These are phyloP conservation scores for Aspergillus thermomutatus DNA, from an alignment of 2,329 filamentous ascomycete species.

Conservation along the genomic window DNA sequence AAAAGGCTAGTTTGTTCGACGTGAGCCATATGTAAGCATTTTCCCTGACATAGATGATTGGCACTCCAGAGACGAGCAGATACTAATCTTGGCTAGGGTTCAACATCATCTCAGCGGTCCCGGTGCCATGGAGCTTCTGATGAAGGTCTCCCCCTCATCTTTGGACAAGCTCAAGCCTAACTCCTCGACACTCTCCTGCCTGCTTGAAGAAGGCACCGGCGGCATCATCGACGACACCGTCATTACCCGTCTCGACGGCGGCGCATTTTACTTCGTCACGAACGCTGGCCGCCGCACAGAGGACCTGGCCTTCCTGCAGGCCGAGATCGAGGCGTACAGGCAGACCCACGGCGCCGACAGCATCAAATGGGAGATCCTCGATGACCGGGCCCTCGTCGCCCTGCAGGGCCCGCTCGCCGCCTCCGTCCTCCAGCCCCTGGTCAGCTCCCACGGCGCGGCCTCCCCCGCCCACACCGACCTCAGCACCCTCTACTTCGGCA, in stretches of 20 bases:
- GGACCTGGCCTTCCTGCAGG: conserved; percentile 72
- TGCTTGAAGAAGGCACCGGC: conserved; percentile 75
- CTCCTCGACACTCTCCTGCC: conserved; percentile 76
- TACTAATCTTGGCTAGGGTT: conserved; percentile 44
- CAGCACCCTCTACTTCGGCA: conserved; percentile 75
- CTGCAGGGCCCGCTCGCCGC: conserved; percentile 81
- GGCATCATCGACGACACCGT: conserved; percentile 95
- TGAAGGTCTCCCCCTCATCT: conserved; percentile 76
- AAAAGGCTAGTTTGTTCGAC: conserved; percentile 88
- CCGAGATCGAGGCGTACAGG: conserved; percentile 63
- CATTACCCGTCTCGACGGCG: conserved; percentile 71
- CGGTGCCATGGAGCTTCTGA: conserved; percentile 75
- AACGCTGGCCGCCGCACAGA: conserved; percentile 92
- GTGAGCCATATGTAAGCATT: conserved; percentile 85
- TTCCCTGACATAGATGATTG: background rate
- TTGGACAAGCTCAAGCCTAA: conserved; percentile 62
- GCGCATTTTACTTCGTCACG: conserved; percentile 87
- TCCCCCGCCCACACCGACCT: conserved; percentile 51
- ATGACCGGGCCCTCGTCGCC: conserved; percentile 75
- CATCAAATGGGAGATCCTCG: conserved; percentile 67
- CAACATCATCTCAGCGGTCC: conserved; percentile 83
- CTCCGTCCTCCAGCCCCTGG: conserved; percentile 62
- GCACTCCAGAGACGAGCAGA: background rate
- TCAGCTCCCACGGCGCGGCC: conserved; percentile 49
- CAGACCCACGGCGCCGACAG: conserved; percentile 51